Base-by-base conservation (phyloP, 495 filamentous ascomycete species). In the Elaphomyces granulatus region DNA sequence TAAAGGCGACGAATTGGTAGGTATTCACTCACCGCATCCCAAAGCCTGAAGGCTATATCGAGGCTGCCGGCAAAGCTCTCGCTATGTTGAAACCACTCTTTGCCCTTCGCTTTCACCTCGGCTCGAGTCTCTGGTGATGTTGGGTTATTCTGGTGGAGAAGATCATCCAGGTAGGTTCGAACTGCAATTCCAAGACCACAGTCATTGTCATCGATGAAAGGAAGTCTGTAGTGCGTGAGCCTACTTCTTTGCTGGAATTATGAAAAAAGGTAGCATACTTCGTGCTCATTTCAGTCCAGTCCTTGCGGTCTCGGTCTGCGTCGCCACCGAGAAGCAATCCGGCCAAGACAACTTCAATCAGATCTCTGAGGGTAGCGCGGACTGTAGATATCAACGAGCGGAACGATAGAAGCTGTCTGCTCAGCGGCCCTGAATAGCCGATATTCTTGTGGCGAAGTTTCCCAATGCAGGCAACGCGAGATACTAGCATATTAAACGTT, bases 341-440 rank as follows among this genome's bases (percentile, higher is more conserved):
- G n/a, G 76, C 72, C 17, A 86, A 56, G 20, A 81, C 69, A 44
- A 83, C 79, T 60, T 99, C 92, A 21, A 87, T 61, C 31, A 94
- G 59, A 54, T 88, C 88, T 39, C 90, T 72, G 42, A 90, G 64
- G 30, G 74, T 74, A 38, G 74, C 67, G 15, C 87, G 83, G 21
- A 94, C 77, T 42, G 81, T 76, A 6, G 77, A 77, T 30, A 81
- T 78, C 43, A 95, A 66, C 0, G 86, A 85, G 43, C 85, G 83
- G 63, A 85, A 96, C 20, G 78, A 80, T 8, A 96, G 69, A 32
- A 96, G 68, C 48, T 90, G 83, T 52, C 87, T 78, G 66, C 83
- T 94, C 1, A 99, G 68, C 0, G 90, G 90, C 1, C 90, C 90
- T 17, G 90, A 95, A 59, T 94, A 99, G 17, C 92, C 87, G 48